These are phyloP conservation scores for Hordeum marinum DNA, from an alignment of 176 grass and related monocot genomes.

Conservation along the genomic window DNA sequence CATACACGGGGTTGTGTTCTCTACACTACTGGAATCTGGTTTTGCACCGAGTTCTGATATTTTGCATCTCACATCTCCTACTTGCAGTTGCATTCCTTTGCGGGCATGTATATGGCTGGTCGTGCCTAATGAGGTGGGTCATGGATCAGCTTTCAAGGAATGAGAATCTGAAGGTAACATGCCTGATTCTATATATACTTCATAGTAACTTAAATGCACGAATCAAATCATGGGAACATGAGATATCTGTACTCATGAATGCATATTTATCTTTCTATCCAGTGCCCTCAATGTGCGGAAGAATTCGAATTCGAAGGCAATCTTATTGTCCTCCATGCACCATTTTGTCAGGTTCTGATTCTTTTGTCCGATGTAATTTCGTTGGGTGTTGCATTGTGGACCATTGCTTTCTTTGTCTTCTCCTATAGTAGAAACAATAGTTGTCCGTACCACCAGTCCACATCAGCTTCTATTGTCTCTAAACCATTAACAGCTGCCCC, in stretches of 20 bases:
- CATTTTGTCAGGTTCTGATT: neutral
- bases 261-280: neutral
- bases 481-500: too few species aligned
- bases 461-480: neutral
- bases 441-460: neutral
- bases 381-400: neutral
- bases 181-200: neutral
- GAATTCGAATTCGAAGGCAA: constrained; percentile 32
- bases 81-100: neutral
- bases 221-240: neutral
- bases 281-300: constrained; percentile 59
- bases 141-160: neutral
- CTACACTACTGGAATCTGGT: too few species aligned
- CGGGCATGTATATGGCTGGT: neutral
- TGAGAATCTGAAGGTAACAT: neutral
- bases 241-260: neutral
- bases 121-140: neutral
- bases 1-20: too few species aligned
- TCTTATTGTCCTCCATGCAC: constrained; percentile 54
- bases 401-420: neutral
- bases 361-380: neutral
- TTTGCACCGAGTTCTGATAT: too few species aligned
- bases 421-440: neutral
- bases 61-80: neutral
- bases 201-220: neutral